phyloP scores from a whole-genome alignment of 2,329 filamentous ascomycete species.

The Trichoderma pleuroti region DNA sequence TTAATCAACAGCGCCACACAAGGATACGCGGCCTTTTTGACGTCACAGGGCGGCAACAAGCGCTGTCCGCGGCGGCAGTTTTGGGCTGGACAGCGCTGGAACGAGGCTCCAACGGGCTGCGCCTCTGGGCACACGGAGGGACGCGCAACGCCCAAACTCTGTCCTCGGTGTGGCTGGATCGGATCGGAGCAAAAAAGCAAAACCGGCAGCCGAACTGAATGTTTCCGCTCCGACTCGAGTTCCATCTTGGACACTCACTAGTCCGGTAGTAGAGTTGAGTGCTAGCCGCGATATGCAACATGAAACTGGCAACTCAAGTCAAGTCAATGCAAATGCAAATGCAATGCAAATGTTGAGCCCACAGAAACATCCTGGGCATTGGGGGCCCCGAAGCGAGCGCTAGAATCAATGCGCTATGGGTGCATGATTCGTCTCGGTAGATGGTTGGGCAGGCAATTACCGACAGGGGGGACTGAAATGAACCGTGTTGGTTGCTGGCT shows the following conservation, averaged over 20 bases:
- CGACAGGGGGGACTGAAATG: conserved; percentile 7
- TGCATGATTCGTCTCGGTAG: conserved; percentile 17
- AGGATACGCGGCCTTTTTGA: conserved; percentile 7
- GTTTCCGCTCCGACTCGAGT: background rate
- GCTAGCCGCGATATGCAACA: background rate
- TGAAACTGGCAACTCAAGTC: background rate
- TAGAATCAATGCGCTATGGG: conserved; percentile 1
- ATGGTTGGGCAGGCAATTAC: conserved; percentile 9
- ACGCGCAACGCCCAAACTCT: background rate
- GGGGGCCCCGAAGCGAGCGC: conserved; percentile 4
- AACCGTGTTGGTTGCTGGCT: background rate
- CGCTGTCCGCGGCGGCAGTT: background rate
- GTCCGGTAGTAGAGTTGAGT: background rate
- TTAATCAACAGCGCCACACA: background rate
- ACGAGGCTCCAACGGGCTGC: background rate
- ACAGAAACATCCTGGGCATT: background rate
- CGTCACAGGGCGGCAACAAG: conserved; percentile 5
- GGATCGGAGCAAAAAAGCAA: background rate
- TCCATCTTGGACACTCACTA: background rate
- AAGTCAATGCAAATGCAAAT: background rate
- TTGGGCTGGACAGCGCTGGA: background rate
- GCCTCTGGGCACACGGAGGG: background rate
- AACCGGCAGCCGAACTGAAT: background rate
- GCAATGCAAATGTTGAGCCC: too few species aligned
- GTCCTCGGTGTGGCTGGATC: background rate